Evolutionary conservation across 2,329 filamentous ascomycete species (phyloP), one percentile per base, ranked within the genome.

Genomic region (Emmonsiellopsis sp.): DNA sequence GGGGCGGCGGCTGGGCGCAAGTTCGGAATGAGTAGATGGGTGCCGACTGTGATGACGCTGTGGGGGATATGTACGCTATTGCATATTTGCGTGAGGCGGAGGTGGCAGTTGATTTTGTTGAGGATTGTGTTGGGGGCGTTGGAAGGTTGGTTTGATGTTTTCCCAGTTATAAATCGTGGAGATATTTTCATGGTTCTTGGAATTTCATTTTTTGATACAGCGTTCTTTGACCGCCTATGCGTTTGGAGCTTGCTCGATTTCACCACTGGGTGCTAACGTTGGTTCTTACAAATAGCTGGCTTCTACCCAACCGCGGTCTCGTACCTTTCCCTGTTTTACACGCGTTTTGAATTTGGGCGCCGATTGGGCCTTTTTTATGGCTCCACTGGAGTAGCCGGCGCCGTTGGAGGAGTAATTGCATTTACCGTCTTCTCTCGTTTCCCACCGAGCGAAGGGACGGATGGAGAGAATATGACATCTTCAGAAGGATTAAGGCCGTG

Each of bases 321-420:
- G n/a, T 83, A 82, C 58, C 71, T 83, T 31, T 78, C 77, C 15
- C 68, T 79, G 50, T 82, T 81, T 63, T 82, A 82, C 59, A 79
- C 77, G 4, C 74, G 77, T 44, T 81, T 74, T 63, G 79, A 82
- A 57, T 80, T 82, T 55, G 79, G 73, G 3, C 70, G 72, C 13
- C 72, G 79, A 1, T 64, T 82, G 15, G 78, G 73, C 3, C 64
- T 81, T 41, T 82, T 82, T 61, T 82, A 80, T 57, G 78, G 79
- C 7, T 78, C 80, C 62, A 77, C 76, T 53, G 78, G 78, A 1
- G 70, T 82, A 7, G 78, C 79, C 2, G 78, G 77, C 6, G 79
- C 79, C 0, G 69, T 83, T 35, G 79, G 78, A n/a, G 80, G 79
- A 1, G 59, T 79, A 2, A 65, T 82, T 37, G 76, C 75, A 51